A percentile compares a stretch with the other conserved stretches of the same genome.
phyloP scores from a whole-genome alignment of 768 basidiomycete species.

The Serendipita vermifera region DNA sequence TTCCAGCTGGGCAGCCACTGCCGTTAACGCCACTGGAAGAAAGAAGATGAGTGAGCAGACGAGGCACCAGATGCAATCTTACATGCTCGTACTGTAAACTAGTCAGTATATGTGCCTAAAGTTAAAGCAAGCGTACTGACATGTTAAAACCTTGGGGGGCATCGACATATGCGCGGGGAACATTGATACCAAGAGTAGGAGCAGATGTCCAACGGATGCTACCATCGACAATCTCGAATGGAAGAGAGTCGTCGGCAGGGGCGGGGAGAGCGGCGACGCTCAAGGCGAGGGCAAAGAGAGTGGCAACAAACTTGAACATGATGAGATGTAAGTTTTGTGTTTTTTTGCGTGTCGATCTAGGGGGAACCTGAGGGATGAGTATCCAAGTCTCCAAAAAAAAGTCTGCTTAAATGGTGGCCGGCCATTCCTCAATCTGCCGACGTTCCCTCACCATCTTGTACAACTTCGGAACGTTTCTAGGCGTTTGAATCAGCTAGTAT shows the following conservation, averaged over 20 bases:
- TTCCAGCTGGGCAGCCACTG: slow-evolving; percentile 2
- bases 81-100: not conserved
- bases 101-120: slow-evolving; percentile 7
- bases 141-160: slow-evolving; percentile 1
- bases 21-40: slow-evolving; percentile 3
- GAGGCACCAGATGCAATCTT: not conserved
- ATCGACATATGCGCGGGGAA: not conserved
- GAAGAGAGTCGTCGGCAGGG: not conserved
- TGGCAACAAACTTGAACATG: slow-evolving; percentile 5
- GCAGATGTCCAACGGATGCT: not conserved
- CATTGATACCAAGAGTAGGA: not conserved
- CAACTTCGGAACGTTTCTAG: no score
- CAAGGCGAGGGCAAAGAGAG: not conserved
- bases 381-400: no score
- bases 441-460: no score
- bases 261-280: not conserved
- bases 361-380: no score
- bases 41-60: no score
- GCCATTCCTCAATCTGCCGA: no score
- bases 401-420: no score
- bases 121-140: not conserved
- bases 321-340: no score
- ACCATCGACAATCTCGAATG: not conserved
- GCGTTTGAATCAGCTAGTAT: no score
- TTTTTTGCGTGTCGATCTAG: no score